phyloP scores from a whole-genome alignment of 139 green algal genomes.

The Coelastrella sp. region DNA sequence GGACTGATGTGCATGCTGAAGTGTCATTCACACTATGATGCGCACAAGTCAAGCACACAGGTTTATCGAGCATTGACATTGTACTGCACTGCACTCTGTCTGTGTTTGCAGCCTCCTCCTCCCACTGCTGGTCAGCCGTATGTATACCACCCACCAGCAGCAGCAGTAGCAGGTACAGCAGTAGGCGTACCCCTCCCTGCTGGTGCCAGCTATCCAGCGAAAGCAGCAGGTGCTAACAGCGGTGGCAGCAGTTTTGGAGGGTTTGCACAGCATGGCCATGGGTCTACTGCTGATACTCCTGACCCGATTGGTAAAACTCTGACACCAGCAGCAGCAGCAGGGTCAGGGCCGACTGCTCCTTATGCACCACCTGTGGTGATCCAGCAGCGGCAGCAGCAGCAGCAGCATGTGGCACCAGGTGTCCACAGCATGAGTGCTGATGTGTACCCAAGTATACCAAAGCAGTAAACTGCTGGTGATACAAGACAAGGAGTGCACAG shows the following conservation, averaged over 20 bases:
- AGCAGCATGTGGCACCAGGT: neutral
- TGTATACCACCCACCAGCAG: neutral
- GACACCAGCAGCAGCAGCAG: too few species aligned
- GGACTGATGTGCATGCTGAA: too few species aligned
- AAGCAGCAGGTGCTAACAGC: neutral
- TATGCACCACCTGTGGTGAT: conserved; percentile 12
- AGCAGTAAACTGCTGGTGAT: too few species aligned
- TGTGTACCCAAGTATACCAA: too few species aligned
- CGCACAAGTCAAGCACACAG: neutral
- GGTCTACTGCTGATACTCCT: neutral
- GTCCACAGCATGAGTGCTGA: neutral
- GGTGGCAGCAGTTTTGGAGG: neutral
- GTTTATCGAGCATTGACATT: neutral
- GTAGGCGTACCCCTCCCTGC: neutral
- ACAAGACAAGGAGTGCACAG: too few species aligned
- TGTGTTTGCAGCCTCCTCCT: neutral
- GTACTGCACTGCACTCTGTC: neutral
- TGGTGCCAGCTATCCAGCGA: neutral
- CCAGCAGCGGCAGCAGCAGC: neutral
- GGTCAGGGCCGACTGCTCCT: neutral
- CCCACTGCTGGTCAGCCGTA: conserved; percentile 35
- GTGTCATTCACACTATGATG: neutral
- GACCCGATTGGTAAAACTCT: neutral
- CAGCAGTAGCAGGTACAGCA: neutral
- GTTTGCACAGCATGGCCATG: neutral